These are phyloP conservation scores for Rosellinia necatrix DNA, from an alignment of 2,329 filamentous ascomycete genomes.

Conservation along the genomic window DNA sequence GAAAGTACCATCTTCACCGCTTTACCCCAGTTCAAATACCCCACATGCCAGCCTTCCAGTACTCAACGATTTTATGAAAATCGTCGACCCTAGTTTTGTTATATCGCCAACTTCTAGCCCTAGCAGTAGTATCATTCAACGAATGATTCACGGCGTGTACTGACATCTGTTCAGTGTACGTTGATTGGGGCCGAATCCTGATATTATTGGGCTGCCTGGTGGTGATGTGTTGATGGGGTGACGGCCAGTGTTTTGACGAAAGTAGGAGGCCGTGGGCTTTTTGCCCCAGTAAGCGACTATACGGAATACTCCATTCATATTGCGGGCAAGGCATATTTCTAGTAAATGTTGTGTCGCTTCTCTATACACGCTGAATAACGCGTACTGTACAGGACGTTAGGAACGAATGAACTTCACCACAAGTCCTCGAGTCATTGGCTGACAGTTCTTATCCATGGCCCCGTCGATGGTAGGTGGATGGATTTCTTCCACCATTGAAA, in stretches of 20 bases:
- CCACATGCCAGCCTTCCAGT: no score
- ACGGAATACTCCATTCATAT: neutral
- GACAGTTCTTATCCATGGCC: neutral
- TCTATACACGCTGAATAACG: neutral
- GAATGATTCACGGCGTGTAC: neutral
- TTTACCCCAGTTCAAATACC: no score
- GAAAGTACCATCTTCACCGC: no score
- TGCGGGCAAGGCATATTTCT: neutral
- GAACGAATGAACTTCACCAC: neutral
- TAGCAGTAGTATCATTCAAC: neutral
- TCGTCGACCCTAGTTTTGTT: neutral
- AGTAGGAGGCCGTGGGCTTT: neutral
- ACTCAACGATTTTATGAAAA: neutral
- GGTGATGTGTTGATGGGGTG: neutral
- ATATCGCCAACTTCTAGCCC: neutral
- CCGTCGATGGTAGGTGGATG: neutral
- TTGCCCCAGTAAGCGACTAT: neutral
- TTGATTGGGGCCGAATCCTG: neutral
- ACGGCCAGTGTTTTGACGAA: neutral
- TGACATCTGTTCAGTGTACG: neutral
- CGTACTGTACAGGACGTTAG: neutral
- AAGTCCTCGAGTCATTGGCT: neutral
- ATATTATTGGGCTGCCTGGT: neutral
- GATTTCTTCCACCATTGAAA: neutral
- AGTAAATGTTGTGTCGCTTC: neutral